Base-by-base conservation (phyloP, 2,329 filamentous ascomycete species). In the Trichoderma sp. region DNA sequence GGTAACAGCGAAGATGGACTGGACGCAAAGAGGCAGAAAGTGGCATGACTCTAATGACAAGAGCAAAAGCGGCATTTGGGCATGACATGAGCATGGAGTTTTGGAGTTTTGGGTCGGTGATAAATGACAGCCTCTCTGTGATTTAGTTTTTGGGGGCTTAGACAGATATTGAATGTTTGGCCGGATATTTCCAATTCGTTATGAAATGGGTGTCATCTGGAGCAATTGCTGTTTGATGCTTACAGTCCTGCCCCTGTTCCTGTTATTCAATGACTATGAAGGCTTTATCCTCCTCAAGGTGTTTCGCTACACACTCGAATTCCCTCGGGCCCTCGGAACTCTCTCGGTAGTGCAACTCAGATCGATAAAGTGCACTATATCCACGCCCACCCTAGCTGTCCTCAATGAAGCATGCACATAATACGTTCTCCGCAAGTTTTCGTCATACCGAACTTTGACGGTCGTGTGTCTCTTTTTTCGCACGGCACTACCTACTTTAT, bases 21-120 rank as follows among this genome's bases (percentile, higher is more conserved):
- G 11, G 89, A 91, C 73, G 81, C 84, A 2, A 91, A 91, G 81
- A 85, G 90, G 65, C 89, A 89, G 81, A 89, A 86, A 82, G 85
- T 83, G 77, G 80, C 81, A 45, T 86, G 81, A 77, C 33, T 21
- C 12, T 27, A 18, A 33, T 27, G 14, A 35, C 9, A 12, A 24
- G 29, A 35, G 29, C 41, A 56, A 29, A 27, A 21, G 45, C 3
- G 35, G 29, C 21, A 38, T 73, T 56, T 35, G 18, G 60, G 27
- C 59, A 69, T 67, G 31, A 65, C 16, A 45, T n/a, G 41, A 73
- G 71, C 60, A 73, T 14, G 71, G 71, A 38, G 71, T 73, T 62
- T 73, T 65, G 69, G 71, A 73, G 71, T 73, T 65, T 65, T 65
- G 41, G 41, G 45, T 45, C 21, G 41, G 69, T 8, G n/a, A 35